Conservation (phyloP, 164 flowering plant genomes). For the Buxus sempervirens region DNA sequence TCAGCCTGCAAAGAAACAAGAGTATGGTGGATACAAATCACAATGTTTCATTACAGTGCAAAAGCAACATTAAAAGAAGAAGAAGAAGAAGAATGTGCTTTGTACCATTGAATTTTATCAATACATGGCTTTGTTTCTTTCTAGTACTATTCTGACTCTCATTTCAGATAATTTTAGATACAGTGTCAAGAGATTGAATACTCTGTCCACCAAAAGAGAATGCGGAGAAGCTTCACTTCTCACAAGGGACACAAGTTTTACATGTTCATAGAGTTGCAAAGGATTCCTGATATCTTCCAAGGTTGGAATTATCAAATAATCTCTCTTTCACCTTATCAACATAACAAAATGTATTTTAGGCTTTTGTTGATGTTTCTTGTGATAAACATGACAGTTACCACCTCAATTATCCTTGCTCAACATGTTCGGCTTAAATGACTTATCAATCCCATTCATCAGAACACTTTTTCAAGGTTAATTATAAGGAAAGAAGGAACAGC, state of each 20-base stretch:
- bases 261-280: neutral
- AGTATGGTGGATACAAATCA: neutral
- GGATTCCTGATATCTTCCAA: neutral
- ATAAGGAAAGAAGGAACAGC: no score
- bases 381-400: neutral
- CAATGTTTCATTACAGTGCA: no score
- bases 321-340: neutral
- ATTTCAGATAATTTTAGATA: neutral
- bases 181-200: neutral
- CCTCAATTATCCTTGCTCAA: neutral
- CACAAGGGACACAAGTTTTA: neutral
- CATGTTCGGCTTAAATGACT: neutral
- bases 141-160: no score
- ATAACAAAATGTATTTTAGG: no score
- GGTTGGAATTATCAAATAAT: no score
- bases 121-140: no score
- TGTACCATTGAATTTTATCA: no score
- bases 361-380: neutral
- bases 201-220: neutral
- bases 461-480: no score
- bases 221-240: no score
- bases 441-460: no score
- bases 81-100: no score
- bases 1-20: slow-evolving; percentile 62
- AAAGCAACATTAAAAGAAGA: no score